A percentile compares a stretch with the other conserved stretches of the same genome.
Conservation (phyloP, 495 filamentous ascomycete genomes). For the Penicillium psychrofluorescens region DNA sequence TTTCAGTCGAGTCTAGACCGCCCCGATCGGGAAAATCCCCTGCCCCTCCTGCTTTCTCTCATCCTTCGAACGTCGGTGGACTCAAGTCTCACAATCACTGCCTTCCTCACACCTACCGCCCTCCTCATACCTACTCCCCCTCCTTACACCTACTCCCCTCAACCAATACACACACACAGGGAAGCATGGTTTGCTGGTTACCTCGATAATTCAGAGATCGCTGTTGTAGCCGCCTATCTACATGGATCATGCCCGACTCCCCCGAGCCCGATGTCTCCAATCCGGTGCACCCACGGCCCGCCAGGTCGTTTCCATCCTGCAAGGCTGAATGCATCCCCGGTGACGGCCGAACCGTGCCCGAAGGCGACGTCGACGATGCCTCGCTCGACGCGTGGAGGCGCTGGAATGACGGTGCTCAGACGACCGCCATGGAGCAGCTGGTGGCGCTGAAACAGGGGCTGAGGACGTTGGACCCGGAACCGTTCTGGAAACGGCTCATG, state of each 20-base stretch:
- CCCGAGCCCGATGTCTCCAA: slow-evolving; percentile 31
- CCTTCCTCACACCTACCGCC: too few relatives aligned
- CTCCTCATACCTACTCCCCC: too few relatives aligned
- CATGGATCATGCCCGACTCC: slow-evolving; percentile 31
- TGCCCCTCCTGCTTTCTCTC: slow-evolving; percentile 4
- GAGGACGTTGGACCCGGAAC: slow-evolving; percentile 44
- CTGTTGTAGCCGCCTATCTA: slow-evolving; percentile 4
- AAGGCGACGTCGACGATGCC: slow-evolving; percentile 32
- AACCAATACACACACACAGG: too few relatives aligned
- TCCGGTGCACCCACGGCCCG: slow-evolving; percentile 17
- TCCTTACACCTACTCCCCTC: too few relatives aligned
- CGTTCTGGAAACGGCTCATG: slow-evolving; percentile 63
- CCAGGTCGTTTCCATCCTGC: slow-evolving; percentile 29
- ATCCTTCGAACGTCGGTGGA: not conserved
- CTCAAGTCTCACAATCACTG: not conserved
- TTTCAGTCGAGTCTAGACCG: slow-evolving; percentile 25
- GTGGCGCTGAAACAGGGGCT: slow-evolving; percentile 56
- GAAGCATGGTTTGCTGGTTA: too few relatives aligned
- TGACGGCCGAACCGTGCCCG: slow-evolving; percentile 18
- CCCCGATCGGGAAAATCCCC: slow-evolving; percentile 23
- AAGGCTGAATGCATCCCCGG: slow-evolving; percentile 38
- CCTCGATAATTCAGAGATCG: too few relatives aligned
- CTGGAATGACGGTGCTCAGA: slow-evolving; percentile 48
- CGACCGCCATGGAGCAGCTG: slow-evolving; percentile 54
- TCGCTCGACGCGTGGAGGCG: slow-evolving; percentile 40